A percentile compares a stretch with the other conserved stretches of the same genome.
Conservation (phyloP, 2,329 filamentous ascomycete species). For the Claviceps sp. region DNA sequence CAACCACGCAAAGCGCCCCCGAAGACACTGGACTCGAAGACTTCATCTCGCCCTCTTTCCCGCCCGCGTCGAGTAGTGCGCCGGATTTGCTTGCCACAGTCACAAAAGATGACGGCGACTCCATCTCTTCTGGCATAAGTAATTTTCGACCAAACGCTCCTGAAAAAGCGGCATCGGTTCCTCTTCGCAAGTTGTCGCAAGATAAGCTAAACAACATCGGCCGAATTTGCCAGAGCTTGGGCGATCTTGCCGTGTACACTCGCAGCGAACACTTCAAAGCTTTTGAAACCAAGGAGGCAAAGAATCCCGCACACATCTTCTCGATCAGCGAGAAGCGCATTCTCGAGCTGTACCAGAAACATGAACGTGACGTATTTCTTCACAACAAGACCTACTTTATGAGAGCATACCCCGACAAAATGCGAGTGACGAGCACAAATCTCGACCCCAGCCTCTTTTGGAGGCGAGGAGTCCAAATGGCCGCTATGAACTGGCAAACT, state of each 20-base stretch:
- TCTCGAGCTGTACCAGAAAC: slow-evolving; percentile 39
- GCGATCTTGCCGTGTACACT: slow-evolving; percentile 71
- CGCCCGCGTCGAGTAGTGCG: neutral
- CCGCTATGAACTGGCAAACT: slow-evolving; percentile 93
- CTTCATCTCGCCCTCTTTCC: neutral
- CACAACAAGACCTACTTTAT: slow-evolving; percentile 86
- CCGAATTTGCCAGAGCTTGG: slow-evolving; percentile 55
- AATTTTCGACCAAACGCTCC: slow-evolving; percentile 16
- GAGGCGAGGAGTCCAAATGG: slow-evolving; percentile 94
- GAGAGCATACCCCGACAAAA: slow-evolving; percentile 76
- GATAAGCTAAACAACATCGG: slow-evolving; percentile 32
- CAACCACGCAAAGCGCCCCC: slow-evolving; percentile 15
- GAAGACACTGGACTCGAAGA: neutral
- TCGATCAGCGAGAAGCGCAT: slow-evolving; percentile 81
- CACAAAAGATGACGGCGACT: slow-evolving; percentile 21
- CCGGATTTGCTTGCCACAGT: slow-evolving; percentile 17
- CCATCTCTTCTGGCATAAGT: slow-evolving; percentile 29
- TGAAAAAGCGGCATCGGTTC: slow-evolving; percentile 1
- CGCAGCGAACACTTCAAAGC: slow-evolving; percentile 68
- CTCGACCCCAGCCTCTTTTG: slow-evolving; percentile 86
- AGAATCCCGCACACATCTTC: slow-evolving; percentile 58
- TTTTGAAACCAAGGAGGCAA: slow-evolving; percentile 51
- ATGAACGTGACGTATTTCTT: slow-evolving; percentile 61
- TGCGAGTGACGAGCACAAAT: slow-evolving; percentile 78
- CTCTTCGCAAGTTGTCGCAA: slow-evolving; percentile 3